Evolutionary conservation across 2,329 filamentous ascomycete species (phyloP).

Genomic region (Endothia cerciana): DNA sequence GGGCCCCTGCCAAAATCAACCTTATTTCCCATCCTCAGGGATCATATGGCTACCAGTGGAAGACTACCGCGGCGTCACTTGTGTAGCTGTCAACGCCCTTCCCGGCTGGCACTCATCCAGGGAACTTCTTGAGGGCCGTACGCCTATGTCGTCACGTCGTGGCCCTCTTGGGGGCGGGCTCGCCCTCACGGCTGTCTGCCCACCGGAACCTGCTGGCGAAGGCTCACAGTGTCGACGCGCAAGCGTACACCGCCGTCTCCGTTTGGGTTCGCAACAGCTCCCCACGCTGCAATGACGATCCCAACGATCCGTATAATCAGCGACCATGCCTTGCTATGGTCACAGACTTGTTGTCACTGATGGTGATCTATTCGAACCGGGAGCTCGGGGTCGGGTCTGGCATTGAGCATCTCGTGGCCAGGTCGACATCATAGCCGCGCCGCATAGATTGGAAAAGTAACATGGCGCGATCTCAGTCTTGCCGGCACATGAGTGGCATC

Average conservation of each 20-base stretch:
- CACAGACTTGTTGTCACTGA: not conserved
- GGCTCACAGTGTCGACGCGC: not conserved
- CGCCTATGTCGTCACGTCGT: not conserved
- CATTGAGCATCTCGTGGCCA: not conserved
- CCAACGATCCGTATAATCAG: not conserved
- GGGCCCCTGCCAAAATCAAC: slow-evolving; percentile 14
- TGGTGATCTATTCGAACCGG: not conserved
- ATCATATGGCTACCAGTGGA: slow-evolving; percentile 3
- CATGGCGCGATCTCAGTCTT: slow-evolving; percentile 2
- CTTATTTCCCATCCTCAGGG: slow-evolving; percentile 18
- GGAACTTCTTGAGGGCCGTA: not conserved
- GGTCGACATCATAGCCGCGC: slow-evolving; percentile 8
- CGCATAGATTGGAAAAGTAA: slow-evolving; percentile 1
- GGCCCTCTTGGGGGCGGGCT: not conserved
- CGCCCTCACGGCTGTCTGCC: not conserved
- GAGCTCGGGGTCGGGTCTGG: not conserved
- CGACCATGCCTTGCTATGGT: not conserved
- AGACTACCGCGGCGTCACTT: not conserved
- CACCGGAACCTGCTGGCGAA: not conserved
- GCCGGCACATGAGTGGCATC: not conserved
- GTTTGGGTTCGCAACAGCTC: not conserved
- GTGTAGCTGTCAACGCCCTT: not conserved
- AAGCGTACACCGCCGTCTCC: not conserved
- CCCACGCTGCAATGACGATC: not conserved
- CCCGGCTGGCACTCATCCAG: not conserved